These are phyloP conservation scores for Thelonectria olida DNA, from an alignment of 2,329 filamentous ascomycete species.

Conservation along the genomic window DNA sequence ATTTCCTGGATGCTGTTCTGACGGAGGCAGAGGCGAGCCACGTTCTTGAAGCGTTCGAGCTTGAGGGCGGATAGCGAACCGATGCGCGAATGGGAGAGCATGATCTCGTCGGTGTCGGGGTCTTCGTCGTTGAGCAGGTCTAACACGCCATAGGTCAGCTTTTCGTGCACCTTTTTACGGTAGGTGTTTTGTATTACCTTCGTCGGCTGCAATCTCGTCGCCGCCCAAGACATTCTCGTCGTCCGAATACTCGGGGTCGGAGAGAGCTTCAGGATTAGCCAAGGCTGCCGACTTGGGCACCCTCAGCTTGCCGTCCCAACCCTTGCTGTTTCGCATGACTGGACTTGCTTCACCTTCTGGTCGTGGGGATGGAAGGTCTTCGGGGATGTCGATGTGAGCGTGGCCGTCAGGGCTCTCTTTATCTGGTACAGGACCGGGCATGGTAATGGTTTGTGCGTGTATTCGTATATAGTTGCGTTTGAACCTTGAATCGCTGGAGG, in stretches of 20 bases:
- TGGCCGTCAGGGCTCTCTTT: constrained; percentile 47
- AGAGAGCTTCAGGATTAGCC: constrained; percentile 81
- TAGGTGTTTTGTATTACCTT: constrained; percentile 61
- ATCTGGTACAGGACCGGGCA: constrained; percentile 53
- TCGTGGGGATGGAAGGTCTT: constrained; percentile 51
- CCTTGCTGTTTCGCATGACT: constrained; percentile 67
- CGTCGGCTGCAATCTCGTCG: constrained; percentile 82
- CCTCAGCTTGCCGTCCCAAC: constrained; percentile 86
- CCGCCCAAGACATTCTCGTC: constrained; percentile 73
- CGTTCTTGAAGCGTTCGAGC: constrained; percentile 84
- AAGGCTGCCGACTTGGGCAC: constrained; percentile 71
- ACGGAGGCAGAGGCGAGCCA: constrained; percentile 84
- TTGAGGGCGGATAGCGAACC: constrained; percentile 78
- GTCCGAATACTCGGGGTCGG: constrained; percentile 86
- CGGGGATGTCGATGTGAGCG: constrained; percentile 60
- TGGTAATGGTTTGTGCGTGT: constrained; percentile 40
- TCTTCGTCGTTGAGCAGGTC: constrained; percentile 71
- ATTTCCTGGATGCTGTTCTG: constrained; percentile 90
- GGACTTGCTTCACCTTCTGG: constrained; percentile 56
- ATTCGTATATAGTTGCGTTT: background rate
- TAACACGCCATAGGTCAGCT: constrained; percentile 39
- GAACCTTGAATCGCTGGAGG: constrained; percentile 13
- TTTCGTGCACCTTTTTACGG: background rate
- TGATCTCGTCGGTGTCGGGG: constrained; percentile 77
- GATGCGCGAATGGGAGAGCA: constrained; percentile 88